Evolutionary conservation across 352 stramenopile genomes (phyloP).

Genomic region (Blastocystis hominis): DNA sequence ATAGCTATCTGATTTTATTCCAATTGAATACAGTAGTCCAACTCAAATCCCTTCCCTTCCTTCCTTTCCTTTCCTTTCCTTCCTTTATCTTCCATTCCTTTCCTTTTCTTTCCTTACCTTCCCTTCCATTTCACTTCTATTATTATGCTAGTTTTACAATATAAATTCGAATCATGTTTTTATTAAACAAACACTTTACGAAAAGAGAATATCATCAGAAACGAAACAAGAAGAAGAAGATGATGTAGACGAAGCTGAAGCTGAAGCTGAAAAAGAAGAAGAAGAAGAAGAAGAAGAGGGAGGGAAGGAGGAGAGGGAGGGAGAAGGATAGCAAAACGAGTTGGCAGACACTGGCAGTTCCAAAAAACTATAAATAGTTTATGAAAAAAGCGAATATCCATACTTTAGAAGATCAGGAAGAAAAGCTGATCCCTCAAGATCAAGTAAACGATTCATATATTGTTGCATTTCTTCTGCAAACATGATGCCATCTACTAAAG

Average conservation of each 20-base stretch:
- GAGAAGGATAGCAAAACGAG: conserved; percentile 7
- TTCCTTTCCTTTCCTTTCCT: no score
- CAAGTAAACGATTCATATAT: conserved; percentile 12
- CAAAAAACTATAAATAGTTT: background rate
- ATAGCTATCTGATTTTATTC: no score
- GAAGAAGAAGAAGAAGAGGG: no score
- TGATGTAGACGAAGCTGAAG: no score
- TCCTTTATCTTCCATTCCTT: no score
- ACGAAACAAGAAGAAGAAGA: no score
- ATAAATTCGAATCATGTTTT: background rate
- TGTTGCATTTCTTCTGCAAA: conserved; percentile 21
- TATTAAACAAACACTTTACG: conserved; percentile 8
- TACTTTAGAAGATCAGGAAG: conserved; percentile 16
- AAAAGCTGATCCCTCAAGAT: conserved; percentile 11
- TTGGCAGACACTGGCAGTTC: background rate
- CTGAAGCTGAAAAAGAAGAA: no score
- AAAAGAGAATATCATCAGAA: conserved; percentile 30
- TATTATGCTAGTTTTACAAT: no score
- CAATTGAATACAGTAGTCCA: background rate
- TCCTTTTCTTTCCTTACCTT: no score
- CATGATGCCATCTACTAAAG: background rate
- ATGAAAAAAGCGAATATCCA: background rate
- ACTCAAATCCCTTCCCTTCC: background rate
- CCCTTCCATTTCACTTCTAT: no score
- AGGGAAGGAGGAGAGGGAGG: background rate